Evolutionary conservation across 192 early-diverging fungal genomes (phyloP), one percentile per base, ranked within the genome.

Genomic region (Cladochytrium replicatum): DNA sequence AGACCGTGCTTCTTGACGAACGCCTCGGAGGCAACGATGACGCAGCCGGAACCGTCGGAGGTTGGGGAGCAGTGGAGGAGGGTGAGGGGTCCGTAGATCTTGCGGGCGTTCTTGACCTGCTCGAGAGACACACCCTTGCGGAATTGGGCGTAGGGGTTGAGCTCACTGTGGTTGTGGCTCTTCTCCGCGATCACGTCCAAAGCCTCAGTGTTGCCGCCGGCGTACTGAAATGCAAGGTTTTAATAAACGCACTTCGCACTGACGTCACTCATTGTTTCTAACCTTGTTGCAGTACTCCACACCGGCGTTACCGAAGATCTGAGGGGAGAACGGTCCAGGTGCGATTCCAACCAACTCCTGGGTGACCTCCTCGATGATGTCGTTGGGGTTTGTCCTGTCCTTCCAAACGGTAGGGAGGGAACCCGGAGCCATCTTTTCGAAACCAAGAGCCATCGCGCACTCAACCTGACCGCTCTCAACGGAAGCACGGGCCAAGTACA

Each of bases 31-130:
- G 74, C 74, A n/a, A 86, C 41, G 40, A 86, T 72, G 15, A 54
- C 77, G 51, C 75, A 77, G 19, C 67, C 82, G 23, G 80, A 69
- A 15, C 84, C 84, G 48, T 86, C 84, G 0, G 82, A 83, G 8
- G 80, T 86, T 23, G 84, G 82, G 50, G 77, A 83, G 63, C 84
- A 86, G 61, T 85, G 82, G 7, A 86, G 66, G 48, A 83, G 73
- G 29, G 81, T 84, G 46, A 86, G 43, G 6, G 82, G 81, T n/a
- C 80, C 84, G 61, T 73, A 83, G 6, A 86, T 65, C 23, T 67
- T 73, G 46, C 64, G 65, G 2, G 82, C 78, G 13, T 69, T 51
- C 44, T 77, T 66, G 5, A 84, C 59, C 54, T 84, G 72, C 19
- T 82, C 80, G 50, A 82, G 55, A 4, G 78, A 67, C 45, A 72